phyloP scores from a whole-genome alignment of 2,329 filamentous ascomycete species.

The Atkinsonella hypoxylon region DNA sequence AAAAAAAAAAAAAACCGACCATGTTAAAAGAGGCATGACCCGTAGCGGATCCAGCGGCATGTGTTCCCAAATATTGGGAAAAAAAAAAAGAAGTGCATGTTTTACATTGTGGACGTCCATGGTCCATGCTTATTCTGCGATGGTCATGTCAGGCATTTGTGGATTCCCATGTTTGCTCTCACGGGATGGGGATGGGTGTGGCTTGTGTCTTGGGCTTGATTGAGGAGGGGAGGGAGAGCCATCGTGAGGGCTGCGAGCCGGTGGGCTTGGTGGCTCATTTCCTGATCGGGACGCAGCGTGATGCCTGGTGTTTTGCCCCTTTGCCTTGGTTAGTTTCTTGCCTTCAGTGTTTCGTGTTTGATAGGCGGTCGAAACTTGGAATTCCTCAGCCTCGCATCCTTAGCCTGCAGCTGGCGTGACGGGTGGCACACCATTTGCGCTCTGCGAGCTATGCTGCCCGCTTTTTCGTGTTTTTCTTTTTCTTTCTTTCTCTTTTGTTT shows the following conservation, averaged over 20 bases:
- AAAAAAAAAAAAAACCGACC: too few relatives aligned
- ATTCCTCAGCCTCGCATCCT: neutral
- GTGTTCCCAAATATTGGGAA: too few relatives aligned
- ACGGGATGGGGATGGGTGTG: neutral
- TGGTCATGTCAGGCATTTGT: neutral
- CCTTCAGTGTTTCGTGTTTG: neutral
- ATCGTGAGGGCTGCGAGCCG: neutral
- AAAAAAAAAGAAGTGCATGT: neutral
- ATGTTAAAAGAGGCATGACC: neutral
- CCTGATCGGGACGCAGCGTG: neutral
- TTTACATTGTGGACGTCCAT: too few relatives aligned
- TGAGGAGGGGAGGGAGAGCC: too few relatives aligned
- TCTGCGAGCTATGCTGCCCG: too few relatives aligned
- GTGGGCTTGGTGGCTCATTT: neutral
- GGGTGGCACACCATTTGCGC: too few relatives aligned
- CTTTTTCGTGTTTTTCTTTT: too few relatives aligned
- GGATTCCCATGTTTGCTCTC: neutral
- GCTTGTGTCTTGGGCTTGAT: too few relatives aligned
- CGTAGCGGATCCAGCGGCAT: neutral
- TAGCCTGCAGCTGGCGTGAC: too few relatives aligned
- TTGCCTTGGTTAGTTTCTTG: too few relatives aligned
- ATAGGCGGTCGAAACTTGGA: neutral
- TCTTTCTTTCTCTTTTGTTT: too few relatives aligned
- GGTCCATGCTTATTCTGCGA: neutral
- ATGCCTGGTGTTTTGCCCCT: neutral